These are phyloP conservation scores for Diaporthe citri DNA, from an alignment of 2,329 filamentous ascomycete genomes.

Conservation along the genomic window DNA sequence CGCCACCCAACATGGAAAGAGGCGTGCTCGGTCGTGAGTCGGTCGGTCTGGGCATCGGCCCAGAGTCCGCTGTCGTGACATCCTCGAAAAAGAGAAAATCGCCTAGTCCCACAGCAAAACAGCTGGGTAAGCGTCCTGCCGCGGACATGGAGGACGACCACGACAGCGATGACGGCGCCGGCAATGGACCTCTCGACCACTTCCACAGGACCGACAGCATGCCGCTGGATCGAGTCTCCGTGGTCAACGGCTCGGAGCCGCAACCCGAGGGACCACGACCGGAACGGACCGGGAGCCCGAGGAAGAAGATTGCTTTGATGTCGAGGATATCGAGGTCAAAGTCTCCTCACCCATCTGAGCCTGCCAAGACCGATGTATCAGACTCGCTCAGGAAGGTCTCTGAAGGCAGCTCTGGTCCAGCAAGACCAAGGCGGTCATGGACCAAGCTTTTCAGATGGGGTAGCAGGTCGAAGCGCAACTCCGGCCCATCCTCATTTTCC, in stretches of 20 bases:
- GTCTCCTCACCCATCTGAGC: slow-evolving; percentile 59
- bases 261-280: slow-evolving; percentile 41
- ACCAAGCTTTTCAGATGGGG: slow-evolving; percentile 82
- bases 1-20: slow-evolving; percentile 69
- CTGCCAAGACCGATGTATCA: slow-evolving; percentile 60
- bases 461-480: slow-evolving; percentile 67
- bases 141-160: slow-evolving; percentile 38
- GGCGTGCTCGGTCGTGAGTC: slow-evolving; percentile 72
- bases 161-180: slow-evolving; percentile 37
- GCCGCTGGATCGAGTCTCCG: slow-evolving; percentile 49
- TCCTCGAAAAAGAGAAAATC: slow-evolving; percentile 66
- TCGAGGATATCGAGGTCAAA: slow-evolving; percentile 63
- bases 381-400: slow-evolving; percentile 67
- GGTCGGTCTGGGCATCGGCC: slow-evolving; percentile 68
- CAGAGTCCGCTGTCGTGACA: slow-evolving; percentile 66
- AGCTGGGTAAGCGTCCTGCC: slow-evolving; percentile 48
- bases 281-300: slow-evolving; percentile 48
- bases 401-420: slow-evolving; percentile 61
- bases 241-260: slow-evolving; percentile 40
- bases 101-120: slow-evolving; percentile 42
- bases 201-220: slow-evolving; percentile 65
- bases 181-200: slow-evolving; percentile 45
- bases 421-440: slow-evolving; percentile 64
- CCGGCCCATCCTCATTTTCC: slow-evolving; percentile 83
- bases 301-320: slow-evolving; percentile 55